Evolutionary conservation across 805 yeast genomes (phyloP).

Genomic region (Metschnikowia shivogae): DNA sequence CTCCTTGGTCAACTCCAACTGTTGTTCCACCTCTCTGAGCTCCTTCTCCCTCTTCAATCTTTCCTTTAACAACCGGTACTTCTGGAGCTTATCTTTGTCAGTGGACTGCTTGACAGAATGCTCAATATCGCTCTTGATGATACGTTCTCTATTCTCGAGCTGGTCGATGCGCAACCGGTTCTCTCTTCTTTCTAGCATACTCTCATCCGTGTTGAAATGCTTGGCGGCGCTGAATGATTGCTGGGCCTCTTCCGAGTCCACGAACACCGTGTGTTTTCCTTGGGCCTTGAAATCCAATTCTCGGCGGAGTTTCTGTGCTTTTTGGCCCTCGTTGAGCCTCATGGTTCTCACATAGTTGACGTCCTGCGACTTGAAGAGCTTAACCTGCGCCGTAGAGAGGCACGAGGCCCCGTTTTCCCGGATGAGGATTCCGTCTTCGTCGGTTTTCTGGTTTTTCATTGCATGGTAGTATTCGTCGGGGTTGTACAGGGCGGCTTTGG

Average conservation of each 20-base stretch:
- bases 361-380: slow-evolving; percentile 87
- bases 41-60: slow-evolving; percentile 69
- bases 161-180: slow-evolving; percentile 67
- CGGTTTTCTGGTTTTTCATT: slow-evolving; percentile 71
- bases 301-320: slow-evolving; percentile 55
- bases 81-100: slow-evolving; percentile 55
- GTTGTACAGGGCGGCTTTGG: slow-evolving; percentile 69
- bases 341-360: slow-evolving; percentile 77
- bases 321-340: slow-evolving; percentile 61
- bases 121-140: slow-evolving; percentile 32
- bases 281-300: slow-evolving; percentile 47
- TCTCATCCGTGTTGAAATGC: slow-evolving; percentile 66
- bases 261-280: slow-evolving; percentile 84
- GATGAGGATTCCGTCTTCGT: slow-evolving; percentile 61
- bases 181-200: slow-evolving; percentile 58
- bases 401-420: slow-evolving; percentile 62
- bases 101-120: slow-evolving; percentile 31
- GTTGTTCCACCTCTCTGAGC: slow-evolving; percentile 61
- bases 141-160: slow-evolving; percentile 38
- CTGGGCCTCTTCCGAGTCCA: slow-evolving; percentile 56
- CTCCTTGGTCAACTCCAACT: slow-evolving; percentile 76
- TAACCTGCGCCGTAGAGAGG: slow-evolving; percentile 68
- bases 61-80: slow-evolving; percentile 54
- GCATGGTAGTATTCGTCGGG: slow-evolving; percentile 97
- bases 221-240: slow-evolving; percentile 58